These are phyloP conservation scores for Neohortaea acidophila DNA, from an alignment of 495 filamentous ascomycete genomes.

Conservation along the genomic window DNA sequence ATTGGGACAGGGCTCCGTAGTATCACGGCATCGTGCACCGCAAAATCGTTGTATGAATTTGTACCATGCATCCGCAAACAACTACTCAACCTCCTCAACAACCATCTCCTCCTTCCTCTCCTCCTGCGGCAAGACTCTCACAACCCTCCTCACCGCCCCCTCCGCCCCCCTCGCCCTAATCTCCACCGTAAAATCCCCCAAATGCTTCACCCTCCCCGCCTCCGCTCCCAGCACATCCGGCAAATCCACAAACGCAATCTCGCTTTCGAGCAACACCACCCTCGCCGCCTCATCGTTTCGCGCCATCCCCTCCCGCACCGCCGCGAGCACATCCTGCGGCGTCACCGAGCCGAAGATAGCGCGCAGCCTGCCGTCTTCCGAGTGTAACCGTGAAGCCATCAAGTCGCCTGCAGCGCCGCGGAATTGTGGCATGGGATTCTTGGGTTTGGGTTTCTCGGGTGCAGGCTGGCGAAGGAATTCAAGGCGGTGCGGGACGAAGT, in stretches of 20 bases:
- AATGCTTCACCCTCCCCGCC: constrained; percentile 35
- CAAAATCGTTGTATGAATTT: too few species aligned
- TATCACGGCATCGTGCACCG: too few species aligned
- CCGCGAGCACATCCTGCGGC: constrained; percentile 35
- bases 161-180: constrained; percentile 36
- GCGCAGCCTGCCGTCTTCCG: constrained; percentile 3
- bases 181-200: constrained; percentile 41
- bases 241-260: constrained; percentile 34
- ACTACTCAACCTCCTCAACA: too few species aligned
- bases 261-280: constrained; percentile 36
- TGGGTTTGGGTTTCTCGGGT: constrained; percentile 13
- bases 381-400: constrained; percentile 6
- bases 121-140: constrained; percentile 29
- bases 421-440: constrained; percentile 5
- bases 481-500: constrained; percentile 33
- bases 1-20: too few species aligned
- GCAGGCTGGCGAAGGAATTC: constrained; percentile 37
- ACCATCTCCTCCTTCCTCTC: too few species aligned
- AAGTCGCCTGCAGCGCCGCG: constrained; percentile 18
- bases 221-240: constrained; percentile 18
- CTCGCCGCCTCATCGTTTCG: constrained; percentile 34
- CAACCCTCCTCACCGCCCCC: constrained; percentile 30
- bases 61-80: too few species aligned
- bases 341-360: constrained; percentile 44
- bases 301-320: constrained; percentile 33